Conservation (phyloP, 148 eudicot genomes). For the Diospyros kaki region DNA sequence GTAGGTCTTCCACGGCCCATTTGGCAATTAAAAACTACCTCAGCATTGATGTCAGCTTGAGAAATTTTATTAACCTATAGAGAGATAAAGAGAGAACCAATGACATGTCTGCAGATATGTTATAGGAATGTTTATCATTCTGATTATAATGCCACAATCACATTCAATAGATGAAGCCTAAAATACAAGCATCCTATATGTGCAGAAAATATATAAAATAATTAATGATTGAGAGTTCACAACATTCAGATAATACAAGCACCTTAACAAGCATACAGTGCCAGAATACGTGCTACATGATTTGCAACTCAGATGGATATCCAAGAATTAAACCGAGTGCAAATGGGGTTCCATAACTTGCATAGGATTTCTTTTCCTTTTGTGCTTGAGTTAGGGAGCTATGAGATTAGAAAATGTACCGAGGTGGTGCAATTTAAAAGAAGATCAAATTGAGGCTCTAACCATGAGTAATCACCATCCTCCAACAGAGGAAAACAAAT, state of each 20-base stretch:
- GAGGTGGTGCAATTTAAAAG: too few relatives aligned
- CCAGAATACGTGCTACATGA: neutral
- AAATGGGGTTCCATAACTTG: too few relatives aligned
- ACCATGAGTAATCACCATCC: too few relatives aligned
- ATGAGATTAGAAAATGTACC: too few relatives aligned
- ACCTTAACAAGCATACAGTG: neutral
- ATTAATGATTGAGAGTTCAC: neutral
- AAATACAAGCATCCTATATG: neutral
- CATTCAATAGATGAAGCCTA: neutral
- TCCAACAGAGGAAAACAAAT: too few relatives aligned
- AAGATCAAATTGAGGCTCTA: too few relatives aligned
- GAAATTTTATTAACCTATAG: conserved; percentile 73
- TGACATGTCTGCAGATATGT: conserved; percentile 14
- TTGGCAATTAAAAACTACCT: conserved; percentile 91
- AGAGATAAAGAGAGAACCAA: conserved; percentile 13
- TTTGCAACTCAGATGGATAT: neutral
- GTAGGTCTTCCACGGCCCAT: conserved; percentile 99
- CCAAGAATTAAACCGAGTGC: neutral
- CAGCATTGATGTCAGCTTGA: conserved; percentile 58
- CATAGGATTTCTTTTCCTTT: too few relatives aligned
- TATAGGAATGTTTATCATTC: conserved; percentile 8
- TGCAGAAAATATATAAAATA: neutral
- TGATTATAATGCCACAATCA: neutral
- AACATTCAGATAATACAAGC: neutral
- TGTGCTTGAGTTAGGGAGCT: too few relatives aligned